Percentiles rank a stretch among this genome's conserved stretches.
phyloP scores from a whole-genome alignment of 352 stramenopile species.

The Thraustotheca clavata region DNA sequence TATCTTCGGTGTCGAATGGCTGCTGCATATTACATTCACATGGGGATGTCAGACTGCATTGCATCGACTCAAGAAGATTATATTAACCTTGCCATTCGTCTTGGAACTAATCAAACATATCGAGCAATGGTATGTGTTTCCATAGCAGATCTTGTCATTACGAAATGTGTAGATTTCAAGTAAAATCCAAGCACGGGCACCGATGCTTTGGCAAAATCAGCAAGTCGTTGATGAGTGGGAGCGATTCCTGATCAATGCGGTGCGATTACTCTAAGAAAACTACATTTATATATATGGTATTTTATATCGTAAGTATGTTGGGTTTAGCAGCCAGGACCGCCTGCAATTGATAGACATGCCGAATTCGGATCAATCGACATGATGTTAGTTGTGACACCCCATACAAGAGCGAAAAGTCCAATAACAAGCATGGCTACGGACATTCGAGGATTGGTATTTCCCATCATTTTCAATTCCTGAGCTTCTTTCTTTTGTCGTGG shows the following conservation, averaged over 20 bases:
- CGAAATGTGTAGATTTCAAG: background rate
- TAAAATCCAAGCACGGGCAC: background rate
- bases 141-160: background rate
- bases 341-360: constrained; percentile 51
- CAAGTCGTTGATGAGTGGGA: constrained; percentile 26
- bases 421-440: constrained; percentile 28
- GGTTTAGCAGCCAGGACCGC: constrained; percentile 25
- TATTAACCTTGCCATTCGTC: constrained; percentile 24
- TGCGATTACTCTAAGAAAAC: background rate
- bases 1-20: constrained; percentile 35
- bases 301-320: background rate
- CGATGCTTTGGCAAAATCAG: constrained; percentile 26
- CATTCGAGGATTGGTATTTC: constrained; percentile 28
- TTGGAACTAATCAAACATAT: constrained; percentile 19
- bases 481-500: constrained; percentile 28
- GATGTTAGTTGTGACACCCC: constrained; percentile 41
- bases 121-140: constrained; percentile 5
- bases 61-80: constrained; percentile 26
- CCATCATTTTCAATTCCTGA: constrained; percentile 31
- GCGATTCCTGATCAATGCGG: constrained; percentile 23
- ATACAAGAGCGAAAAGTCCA: constrained; percentile 38
- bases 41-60: constrained; percentile 26
- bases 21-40: constrained; percentile 24
- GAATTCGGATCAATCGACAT: constrained; percentile 45
- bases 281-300: background rate